A percentile compares a stretch with the other conserved stretches of the same genome.
Evolutionary conservation across 108 stramenopile genomes (phyloP).

Genomic region (Conticribra guillardii): DNA sequence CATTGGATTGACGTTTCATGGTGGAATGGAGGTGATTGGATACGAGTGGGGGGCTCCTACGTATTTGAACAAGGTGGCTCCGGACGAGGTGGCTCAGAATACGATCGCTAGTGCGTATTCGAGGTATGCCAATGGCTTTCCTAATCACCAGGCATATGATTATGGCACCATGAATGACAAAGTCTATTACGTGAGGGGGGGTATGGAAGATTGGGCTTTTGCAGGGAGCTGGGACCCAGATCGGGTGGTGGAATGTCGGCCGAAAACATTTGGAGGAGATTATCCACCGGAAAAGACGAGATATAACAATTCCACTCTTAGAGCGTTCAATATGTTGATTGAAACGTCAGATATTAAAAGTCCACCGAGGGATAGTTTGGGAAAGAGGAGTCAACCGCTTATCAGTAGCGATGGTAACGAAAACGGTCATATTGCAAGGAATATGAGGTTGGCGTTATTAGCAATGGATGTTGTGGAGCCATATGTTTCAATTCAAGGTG

Average conservation of each 20-base stretch:
- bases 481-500: slow-evolving; percentile 60
- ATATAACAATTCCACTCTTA: slow-evolving; percentile 83
- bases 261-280: slow-evolving; percentile 69
- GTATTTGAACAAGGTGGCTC: slow-evolving; percentile 41
- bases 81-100: slow-evolving; percentile 62
- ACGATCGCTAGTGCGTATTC: slow-evolving; percentile 51
- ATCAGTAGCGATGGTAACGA: slow-evolving; percentile 48
- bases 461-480: slow-evolving; percentile 83
- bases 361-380: slow-evolving; percentile 63
- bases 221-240: slow-evolving; percentile 91
- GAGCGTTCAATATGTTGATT: slow-evolving; percentile 91
- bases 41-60: slow-evolving; percentile 91
- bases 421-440: slow-evolving; percentile 88
- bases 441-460: slow-evolving; percentile 70
- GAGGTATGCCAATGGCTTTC: slow-evolving; percentile 55
- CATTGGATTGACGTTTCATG: slow-evolving; percentile 89
- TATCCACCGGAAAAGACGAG: slow-evolving; percentile 42
- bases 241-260: slow-evolving; percentile 63
- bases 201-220: slow-evolving; percentile 98
- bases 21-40: slow-evolving; percentile 88
- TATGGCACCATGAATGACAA: slow-evolving; percentile 81
- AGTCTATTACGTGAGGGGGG: slow-evolving; percentile 95
- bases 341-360: slow-evolving; percentile 84
- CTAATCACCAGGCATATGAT: slow-evolving; percentile 45
- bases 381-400: slow-evolving; percentile 59